A percentile compares a stretch with the other conserved stretches of the same genome.
Conservation (phyloP, 2,329 filamentous ascomycete genomes). For the Fusarium xylarioides region DNA sequence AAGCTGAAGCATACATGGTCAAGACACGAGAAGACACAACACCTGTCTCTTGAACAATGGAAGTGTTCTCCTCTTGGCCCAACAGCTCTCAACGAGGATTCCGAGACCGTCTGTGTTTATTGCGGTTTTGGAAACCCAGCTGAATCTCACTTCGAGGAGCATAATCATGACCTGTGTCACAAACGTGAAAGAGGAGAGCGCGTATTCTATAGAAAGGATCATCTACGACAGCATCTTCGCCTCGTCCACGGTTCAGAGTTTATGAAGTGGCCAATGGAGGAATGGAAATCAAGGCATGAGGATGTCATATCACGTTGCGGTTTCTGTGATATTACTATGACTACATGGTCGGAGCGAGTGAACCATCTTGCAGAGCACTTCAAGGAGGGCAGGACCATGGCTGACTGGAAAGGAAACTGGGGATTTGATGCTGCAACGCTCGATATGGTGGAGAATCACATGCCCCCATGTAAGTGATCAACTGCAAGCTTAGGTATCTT, state of each 20-base stretch:
- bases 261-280: constrained; percentile 55
- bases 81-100: constrained; percentile 51
- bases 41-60: constrained; percentile 58
- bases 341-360: constrained; percentile 49
- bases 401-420: constrained; percentile 56
- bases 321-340: constrained; percentile 50
- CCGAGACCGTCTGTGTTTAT: constrained; percentile 48
- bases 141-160: constrained; percentile 46
- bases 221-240: constrained; percentile 54
- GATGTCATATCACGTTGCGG: constrained; percentile 53
- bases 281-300: constrained; percentile 49
- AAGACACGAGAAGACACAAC: constrained; percentile 60
- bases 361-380: constrained; percentile 56
- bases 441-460: constrained; percentile 52
- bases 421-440: constrained; percentile 50
- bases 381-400: constrained; percentile 52
- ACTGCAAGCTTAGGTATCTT: accelerated
- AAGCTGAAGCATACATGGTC: constrained; percentile 57
- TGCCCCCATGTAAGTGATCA: constrained; percentile 49
- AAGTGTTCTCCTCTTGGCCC: constrained; percentile 53
- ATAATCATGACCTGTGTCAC: constrained; percentile 58
- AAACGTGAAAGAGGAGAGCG: constrained; percentile 47
- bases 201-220: constrained; percentile 55
- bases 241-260: constrained; percentile 54
- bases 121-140: constrained; percentile 48